Evolutionary conservation across 2,329 filamentous ascomycete genomes (phyloP).

Genomic region (Fragosphaeria purpurea): DNA sequence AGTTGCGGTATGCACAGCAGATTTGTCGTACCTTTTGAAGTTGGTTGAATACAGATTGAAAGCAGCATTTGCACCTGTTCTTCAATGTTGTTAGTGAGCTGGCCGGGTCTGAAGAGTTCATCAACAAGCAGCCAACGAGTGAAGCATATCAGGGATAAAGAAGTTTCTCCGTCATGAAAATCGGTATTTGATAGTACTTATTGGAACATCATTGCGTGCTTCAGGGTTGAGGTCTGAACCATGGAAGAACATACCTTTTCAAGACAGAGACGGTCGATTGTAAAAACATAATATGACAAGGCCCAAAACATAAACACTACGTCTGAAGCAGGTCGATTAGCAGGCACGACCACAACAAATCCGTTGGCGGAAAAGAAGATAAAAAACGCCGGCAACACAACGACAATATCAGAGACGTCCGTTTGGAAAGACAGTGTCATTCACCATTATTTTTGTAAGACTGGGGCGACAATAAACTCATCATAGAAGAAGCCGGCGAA

Average conservation of each 20-base stretch:
- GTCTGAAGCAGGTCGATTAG: neutral
- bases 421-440: constrained; percentile 43
- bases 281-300: too few species aligned
- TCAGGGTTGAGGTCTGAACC: too few species aligned
- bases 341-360: neutral
- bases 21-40: constrained; percentile 9
- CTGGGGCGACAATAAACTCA: constrained; percentile 51
- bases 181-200: constrained; percentile 37
- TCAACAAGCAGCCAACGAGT: neutral
- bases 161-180: constrained; percentile 19
- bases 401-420: constrained; percentile 31
- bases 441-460: constrained; percentile 46
- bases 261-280: too few species aligned
- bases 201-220: constrained; percentile 27
- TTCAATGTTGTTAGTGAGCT: too few species aligned
- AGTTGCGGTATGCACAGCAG: neutral
- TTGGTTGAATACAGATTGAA: neutral
- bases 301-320: too few species aligned
- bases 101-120: too few species aligned
- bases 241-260: too few species aligned
- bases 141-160: constrained; percentile 12
- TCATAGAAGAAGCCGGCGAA: constrained; percentile 26
- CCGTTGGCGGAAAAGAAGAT: neutral
- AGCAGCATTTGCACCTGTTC: too few species aligned
- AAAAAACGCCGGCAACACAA: neutral